Evolutionary conservation across 148 eudicot species (phyloP), one percentile per base, ranked within the genome.

Genomic region (Rheum nobile): DNA sequence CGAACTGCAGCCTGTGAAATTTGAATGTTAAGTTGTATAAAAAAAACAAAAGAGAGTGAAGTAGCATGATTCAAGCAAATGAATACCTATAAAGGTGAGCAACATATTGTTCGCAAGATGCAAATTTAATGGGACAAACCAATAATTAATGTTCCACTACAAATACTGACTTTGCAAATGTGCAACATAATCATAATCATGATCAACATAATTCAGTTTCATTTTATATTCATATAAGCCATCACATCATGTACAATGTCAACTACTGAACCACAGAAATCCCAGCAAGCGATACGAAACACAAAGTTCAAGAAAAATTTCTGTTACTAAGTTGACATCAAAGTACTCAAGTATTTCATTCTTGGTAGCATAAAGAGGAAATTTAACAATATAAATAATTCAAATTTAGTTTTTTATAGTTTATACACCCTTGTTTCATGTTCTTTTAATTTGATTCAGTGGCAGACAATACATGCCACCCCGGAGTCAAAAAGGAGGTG

Each of bases 1-100:
- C 99, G 87, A 77, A 95, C 89, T 61, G 97, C 97, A 78, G 97
- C 85, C 99, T 96, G 82, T 47, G 75, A 57, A 71, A 74, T 29
- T 35, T 37, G 61, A 32, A 76, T 38, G 8, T 35, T 28, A 41
- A 41, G 32, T 26, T 57, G 32, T 13, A 26, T 54, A 8, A 22
- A 12, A n/a, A 54, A 57, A 57, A 28, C 17, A 57, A 57, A 26
- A 28, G 8, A 50, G 57, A 50, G 26, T 50, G 28, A 24, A 26
- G 26, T 24, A 57, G 16, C 32, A 28, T 9, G 16, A 21, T 28
- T 57, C 34, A 57, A 57, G 16, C 32, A 57, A 26, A 57, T 26
- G 14, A 26, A 57, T 26, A 57, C 16, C 6, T 28, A n/a, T 16
- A 1, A 28, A 6, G 16, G 67, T 26, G 29, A 54, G 29, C 21